Evolutionary conservation across 2,329 filamentous ascomycete genomes (phyloP).

Genomic region (Penicillium griseofulvum): DNA sequence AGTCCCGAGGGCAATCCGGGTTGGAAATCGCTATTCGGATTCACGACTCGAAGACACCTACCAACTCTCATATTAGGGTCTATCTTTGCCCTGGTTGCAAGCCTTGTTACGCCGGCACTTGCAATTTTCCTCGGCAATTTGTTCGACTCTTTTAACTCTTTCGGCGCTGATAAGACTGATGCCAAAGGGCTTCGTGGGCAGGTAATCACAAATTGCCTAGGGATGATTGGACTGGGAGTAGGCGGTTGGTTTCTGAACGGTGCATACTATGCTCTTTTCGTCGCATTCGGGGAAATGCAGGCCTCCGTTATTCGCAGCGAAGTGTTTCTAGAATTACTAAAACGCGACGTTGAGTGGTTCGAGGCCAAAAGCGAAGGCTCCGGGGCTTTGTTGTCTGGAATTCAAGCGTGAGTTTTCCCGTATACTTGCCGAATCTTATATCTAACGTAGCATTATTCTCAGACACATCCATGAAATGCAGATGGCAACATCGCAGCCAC

Average conservation of each 20-base stretch:
- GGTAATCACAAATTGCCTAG: conserved; percentile 60
- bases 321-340: conserved; percentile 68
- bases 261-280: conserved; percentile 67
- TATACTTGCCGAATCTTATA: too few relatives aligned
- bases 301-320: conserved; percentile 62
- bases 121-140: conserved; percentile 71
- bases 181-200: conserved; percentile 53
- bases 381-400: conserved; percentile 65
- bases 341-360: conserved; percentile 77
- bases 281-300: conserved; percentile 77
- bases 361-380: conserved; percentile 70
- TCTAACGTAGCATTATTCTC: not conserved
- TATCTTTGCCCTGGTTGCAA: conserved; percentile 57
- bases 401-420: conserved; percentile 65
- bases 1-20: conserved; percentile 13
- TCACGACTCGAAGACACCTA: conserved; percentile 63
- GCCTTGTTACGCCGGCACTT: conserved; percentile 62
- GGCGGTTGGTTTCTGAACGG: conserved; percentile 67
- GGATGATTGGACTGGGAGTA: conserved; percentile 62
- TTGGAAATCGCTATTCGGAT: conserved; percentile 66
- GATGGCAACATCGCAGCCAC: conserved; percentile 71
- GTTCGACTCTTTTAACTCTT: conserved; percentile 68
- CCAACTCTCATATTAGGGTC: conserved; percentile 56
- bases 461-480: conserved; percentile 84
- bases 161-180: conserved; percentile 56